Conservation (phyloP, 345 rosid species). For the Microcos paniculata region DNA sequence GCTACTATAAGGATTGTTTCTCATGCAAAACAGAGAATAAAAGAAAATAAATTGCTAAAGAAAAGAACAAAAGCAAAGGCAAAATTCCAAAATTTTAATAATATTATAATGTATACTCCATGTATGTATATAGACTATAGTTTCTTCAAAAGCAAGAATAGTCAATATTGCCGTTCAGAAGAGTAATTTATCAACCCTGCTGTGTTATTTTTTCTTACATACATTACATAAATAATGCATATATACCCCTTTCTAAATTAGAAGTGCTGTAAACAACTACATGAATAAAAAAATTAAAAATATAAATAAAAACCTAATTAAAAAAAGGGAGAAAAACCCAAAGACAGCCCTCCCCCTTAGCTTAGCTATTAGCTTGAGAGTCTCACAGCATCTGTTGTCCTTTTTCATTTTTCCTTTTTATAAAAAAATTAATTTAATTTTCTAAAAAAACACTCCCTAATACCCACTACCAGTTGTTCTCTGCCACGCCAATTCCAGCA, state of each 20-base stretch:
- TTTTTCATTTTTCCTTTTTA: constrained; percentile 12
- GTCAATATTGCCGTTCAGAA: background rate
- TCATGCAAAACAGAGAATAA: too few species aligned
- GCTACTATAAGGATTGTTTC: too few species aligned
- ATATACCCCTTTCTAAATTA: too few species aligned
- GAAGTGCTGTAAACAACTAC: background rate
- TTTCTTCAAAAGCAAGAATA: background rate
- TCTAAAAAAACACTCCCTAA: constrained; percentile 31
- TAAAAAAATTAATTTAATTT: background rate
- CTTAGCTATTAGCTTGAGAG: constrained; percentile 13
- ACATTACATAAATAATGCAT: background rate
- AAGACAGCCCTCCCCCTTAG: background rate
- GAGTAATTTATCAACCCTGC: background rate
- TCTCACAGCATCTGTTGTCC: constrained; percentile 19
- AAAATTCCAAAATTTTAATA: background rate
- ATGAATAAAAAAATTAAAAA: background rate
- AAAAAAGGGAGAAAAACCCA: background rate
- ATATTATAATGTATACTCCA: background rate
- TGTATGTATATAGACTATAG: background rate
- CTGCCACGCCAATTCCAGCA: constrained; percentile 35
- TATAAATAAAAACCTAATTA: background rate
- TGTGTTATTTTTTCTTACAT: background rate
- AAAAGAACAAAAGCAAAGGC: background rate
- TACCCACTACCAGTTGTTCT: constrained; percentile 26
- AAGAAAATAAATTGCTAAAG: background rate